phyloP scores from a whole-genome alignment of 2,329 filamentous ascomycete genomes.

The Paracoccidioides brasiliensis region DNA sequence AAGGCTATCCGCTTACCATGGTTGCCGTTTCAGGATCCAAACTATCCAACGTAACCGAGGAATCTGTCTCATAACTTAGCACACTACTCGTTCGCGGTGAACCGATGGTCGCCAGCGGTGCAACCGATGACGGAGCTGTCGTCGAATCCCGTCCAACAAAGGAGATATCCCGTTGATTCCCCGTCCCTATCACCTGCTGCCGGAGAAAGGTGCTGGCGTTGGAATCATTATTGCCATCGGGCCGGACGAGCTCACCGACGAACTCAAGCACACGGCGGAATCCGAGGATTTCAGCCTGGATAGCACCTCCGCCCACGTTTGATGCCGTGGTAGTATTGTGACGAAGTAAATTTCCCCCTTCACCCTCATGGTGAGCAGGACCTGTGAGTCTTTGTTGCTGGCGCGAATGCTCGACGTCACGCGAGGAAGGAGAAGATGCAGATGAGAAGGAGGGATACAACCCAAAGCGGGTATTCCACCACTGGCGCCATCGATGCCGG shows the following conservation, averaged over 20 bases:
- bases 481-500: slow-evolving; percentile 37
- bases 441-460: too few species aligned
- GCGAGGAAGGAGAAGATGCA: too few species aligned
- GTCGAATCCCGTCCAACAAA: slow-evolving; percentile 1
- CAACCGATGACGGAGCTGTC: slow-evolving; percentile 13
- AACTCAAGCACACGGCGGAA: slow-evolving; percentile 41
- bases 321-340: slow-evolving; percentile 13
- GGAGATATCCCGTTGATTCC: slow-evolving; percentile 8
- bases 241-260: slow-evolving; percentile 36
- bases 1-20: slow-evolving; percentile 7
- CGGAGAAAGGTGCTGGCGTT: not conserved
- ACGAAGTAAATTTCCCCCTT: slow-evolving; percentile 2
- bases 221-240: slow-evolving; percentile 15
- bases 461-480: slow-evolving; percentile 31
- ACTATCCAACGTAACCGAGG: slow-evolving; percentile 18
- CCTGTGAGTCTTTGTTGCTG: slow-evolving; percentile 24
- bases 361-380: slow-evolving; percentile 21
- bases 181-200: not conserved
- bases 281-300: slow-evolving; percentile 39
- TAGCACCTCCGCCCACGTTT: slow-evolving; percentile 21
- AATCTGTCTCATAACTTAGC: slow-evolving; percentile 18
- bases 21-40: slow-evolving; percentile 13
- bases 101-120: slow-evolving; percentile 16
- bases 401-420: slow-evolving; percentile 19
- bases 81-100: slow-evolving; percentile 18